These are phyloP conservation scores for Rhizomucor pusillus DNA, from an alignment of 371 early-diverging fungal species.

Conservation along the genomic window DNA sequence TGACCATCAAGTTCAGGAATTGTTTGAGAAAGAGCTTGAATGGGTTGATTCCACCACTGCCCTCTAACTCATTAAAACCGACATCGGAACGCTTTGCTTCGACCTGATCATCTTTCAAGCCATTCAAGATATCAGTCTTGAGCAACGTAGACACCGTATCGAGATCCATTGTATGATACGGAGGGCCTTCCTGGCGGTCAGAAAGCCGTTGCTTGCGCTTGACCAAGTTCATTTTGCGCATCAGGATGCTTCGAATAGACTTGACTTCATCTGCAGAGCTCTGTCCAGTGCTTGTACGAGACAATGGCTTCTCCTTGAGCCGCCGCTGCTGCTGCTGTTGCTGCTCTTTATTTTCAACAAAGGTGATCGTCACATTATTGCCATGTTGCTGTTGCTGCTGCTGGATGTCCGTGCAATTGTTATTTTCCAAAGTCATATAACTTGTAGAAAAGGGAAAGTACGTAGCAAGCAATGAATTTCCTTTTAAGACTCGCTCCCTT, in stretches of 20 bases:
- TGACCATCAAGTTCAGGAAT: constrained; percentile 79
- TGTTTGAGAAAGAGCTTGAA: constrained; percentile 72
- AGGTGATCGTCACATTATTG: constrained; percentile 14
- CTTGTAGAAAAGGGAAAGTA: too few relatives aligned
- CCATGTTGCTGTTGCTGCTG: background rate
- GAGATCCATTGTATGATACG: constrained; percentile 56
- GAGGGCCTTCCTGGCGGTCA: constrained; percentile 36
- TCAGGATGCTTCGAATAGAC: constrained; percentile 34
- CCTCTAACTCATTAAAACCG: constrained; percentile 69
- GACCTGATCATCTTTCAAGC: constrained; percentile 56
- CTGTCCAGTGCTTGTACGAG: constrained; percentile 28
- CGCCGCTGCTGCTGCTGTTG: constrained; percentile 25
- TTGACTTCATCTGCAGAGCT: constrained; percentile 25
- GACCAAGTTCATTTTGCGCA: constrained; percentile 33
- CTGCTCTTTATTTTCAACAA: constrained; percentile 12
- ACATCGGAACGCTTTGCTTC: constrained; percentile 50
- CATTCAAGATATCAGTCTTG: constrained; percentile 55
- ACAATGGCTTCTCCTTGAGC: constrained; percentile 24
- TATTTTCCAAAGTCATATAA: too few relatives aligned
- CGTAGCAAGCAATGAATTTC: too few relatives aligned
- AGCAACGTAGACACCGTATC: constrained; percentile 58
- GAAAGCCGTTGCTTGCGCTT: constrained; percentile 15
- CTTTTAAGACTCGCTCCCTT: too few relatives aligned
- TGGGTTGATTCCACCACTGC: constrained; percentile 66
- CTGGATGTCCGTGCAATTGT: too few relatives aligned